A percentile compares a stretch with the other conserved stretches of the same genome.
Evolutionary conservation across 2,329 filamentous ascomycete species (phyloP).

Genomic region (Nectriaceae sp.): DNA sequence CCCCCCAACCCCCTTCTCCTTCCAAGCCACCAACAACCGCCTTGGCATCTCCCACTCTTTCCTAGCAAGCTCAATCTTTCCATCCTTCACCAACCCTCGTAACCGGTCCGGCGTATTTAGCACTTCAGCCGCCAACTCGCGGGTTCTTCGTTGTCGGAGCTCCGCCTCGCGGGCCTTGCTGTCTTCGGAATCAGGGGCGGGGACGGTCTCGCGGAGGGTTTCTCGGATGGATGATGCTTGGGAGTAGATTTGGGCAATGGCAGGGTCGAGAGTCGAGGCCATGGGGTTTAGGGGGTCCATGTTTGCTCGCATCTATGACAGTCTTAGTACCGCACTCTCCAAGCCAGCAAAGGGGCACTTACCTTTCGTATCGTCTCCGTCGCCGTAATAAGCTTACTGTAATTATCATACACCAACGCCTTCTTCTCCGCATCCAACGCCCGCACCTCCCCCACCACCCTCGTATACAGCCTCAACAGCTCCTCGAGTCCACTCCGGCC

Average conservation of each 20-base stretch:
- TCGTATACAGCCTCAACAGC: slow-evolving; percentile 69
- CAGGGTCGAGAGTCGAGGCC: slow-evolving; percentile 71
- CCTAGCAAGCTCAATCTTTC: slow-evolving; percentile 61
- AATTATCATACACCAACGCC: slow-evolving; percentile 97
- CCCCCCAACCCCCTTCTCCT: slow-evolving; percentile 55
- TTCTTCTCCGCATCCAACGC: slow-evolving; percentile 96
- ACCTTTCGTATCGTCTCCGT: slow-evolving; percentile 91
- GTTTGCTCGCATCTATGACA: slow-evolving; percentile 67
- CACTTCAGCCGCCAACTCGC: slow-evolving; percentile 63
- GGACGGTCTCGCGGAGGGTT: slow-evolving; percentile 49
- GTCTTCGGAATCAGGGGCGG: slow-evolving; percentile 45
- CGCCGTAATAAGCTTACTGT: slow-evolving; percentile 93
- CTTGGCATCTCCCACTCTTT: slow-evolving; percentile 57
- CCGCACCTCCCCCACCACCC: slow-evolving; percentile 76
- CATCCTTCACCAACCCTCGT: slow-evolving; percentile 57
- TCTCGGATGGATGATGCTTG: slow-evolving; percentile 58
- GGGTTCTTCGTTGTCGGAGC: slow-evolving; percentile 41
- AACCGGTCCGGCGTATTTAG: slow-evolving; percentile 63
- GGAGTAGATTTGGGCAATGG: slow-evolving; percentile 73
- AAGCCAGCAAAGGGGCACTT: too few species aligned
- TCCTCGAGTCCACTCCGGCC: slow-evolving; percentile 66
- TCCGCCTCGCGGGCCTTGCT: slow-evolving; percentile 36
- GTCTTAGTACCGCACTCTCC: too few species aligned
- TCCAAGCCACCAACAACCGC: slow-evolving; percentile 54
- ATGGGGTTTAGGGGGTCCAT: slow-evolving; percentile 80